Evolutionary conservation across 768 basidiomycete genomes (phyloP), one percentile per base, ranked within the genome.

Genomic region (Cytidiella melzeri): DNA sequence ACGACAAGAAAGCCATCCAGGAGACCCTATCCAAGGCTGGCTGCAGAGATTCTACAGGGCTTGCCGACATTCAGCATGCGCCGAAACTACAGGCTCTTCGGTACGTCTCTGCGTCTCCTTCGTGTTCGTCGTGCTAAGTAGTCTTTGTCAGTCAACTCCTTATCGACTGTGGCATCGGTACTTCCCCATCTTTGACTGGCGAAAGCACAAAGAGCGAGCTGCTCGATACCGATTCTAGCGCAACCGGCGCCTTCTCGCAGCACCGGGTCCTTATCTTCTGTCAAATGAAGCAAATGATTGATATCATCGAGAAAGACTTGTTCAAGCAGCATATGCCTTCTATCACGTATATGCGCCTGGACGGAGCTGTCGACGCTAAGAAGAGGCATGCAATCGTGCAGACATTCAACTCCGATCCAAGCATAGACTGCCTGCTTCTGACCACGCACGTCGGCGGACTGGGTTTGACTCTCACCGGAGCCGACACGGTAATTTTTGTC

Each of bases 251-350:
- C 24, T 87, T 93, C 62, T 89, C 95, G 19, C 94, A 95, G 57
- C 96, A 99, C 63, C 90, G 96, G n/a, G 94, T 95, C 47, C 81
- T 99, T 55, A 95, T 99, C 59, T 99, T 99, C 71, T 98, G 95
- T 61, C 96, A 99, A 70, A 91, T 97, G 81, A 96, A 97, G 66
- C 89, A 92, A 64, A 99, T 98, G 96, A 77, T 99, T 43, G 91
- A 99, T 64, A 87, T 98, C 63, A 94, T 99, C 58, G 94, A 98
- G 68, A 84, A 75, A 11, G 90, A 96, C 60, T 73, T 99, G 6
- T 97, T 99, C 78, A 87, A 84, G 58, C 71, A 77, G 36, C 78
- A 86, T 57, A 94, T 99, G 92, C 95, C 95, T 5, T 84, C 89
- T 0, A 88, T 99, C 38, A 93, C 92, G 1, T 99, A 98, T 68